Evolutionary conservation across 495 filamentous ascomycete species (phyloP), one percentile per base, ranked within the genome.

Genomic region (Cladorrhinum samala): DNA sequence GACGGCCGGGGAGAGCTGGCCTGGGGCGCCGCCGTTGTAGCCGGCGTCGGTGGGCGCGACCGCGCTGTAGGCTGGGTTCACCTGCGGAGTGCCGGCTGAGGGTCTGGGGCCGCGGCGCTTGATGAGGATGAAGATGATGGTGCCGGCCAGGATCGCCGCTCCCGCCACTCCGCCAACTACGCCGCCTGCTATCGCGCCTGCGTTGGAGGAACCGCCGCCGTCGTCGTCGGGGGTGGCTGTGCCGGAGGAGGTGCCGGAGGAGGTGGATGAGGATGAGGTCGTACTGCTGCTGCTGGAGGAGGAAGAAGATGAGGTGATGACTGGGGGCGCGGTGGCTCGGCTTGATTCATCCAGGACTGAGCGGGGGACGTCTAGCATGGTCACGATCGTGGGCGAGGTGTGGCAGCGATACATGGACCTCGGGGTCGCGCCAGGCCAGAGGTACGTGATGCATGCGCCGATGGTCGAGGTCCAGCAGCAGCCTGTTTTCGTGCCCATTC

Each of bases 391-490:
- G 0, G 61, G 45, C 2, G 30, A 21, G 14, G 38, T 48, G 25
- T 61, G 61, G 54, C 72, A 75, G 16, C 62, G 53, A 48, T 64
- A 70, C 71, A 73, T 72, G 46, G 59, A 68, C 19, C 58, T 60
- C 3, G 18, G 40, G 0, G 66, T 60, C 0, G 53, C 2, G 45
- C 60, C 8, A n/a, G 64, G 55, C 71, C 72, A 73, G 19, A 70
- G 25, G 44, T 69, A 71, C 0, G 68, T 73, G 0, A 62, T 62
- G 52, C 71, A 75, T 14, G 58, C 59, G 36, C 49, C 55, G 23
- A 50, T 59, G 1, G 36, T 17, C 0, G 55, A 40, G 2, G 24
- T 45, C 19, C 9, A 21, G 50, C 55, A 75, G 56, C 72, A 75
- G 1, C 71, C 72, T 0, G 70, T 71, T 7, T 50, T 49, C 0